These are phyloP conservation scores for Pseudogymnoascus sp. DNA, from an alignment of 2,329 filamentous ascomycete genomes.

Conservation along the genomic window DNA sequence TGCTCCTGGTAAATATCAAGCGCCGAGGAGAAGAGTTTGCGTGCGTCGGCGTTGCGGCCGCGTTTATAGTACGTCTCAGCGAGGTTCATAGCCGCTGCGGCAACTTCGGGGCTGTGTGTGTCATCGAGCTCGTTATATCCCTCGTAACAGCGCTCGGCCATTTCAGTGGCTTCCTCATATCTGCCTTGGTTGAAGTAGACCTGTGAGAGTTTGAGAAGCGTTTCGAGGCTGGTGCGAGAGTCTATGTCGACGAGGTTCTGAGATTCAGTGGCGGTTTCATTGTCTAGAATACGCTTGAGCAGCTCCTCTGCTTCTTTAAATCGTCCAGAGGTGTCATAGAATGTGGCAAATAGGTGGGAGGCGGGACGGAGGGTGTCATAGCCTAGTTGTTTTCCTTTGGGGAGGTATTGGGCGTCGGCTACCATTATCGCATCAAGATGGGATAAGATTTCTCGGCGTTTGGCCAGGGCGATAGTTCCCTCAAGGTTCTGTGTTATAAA, in stretches of 20 bases:
- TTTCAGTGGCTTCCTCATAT: conserved; percentile 10
- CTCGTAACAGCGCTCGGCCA: not conserved
- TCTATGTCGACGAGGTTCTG: conserved; percentile 10
- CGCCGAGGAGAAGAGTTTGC: conserved; percentile 1
- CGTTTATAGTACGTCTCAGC: not conserved
- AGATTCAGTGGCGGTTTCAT: conserved; percentile 1
- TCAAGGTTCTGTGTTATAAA: not conserved
- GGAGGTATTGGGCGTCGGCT: not conserved
- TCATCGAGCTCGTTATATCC: not conserved
- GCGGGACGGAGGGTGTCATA: not conserved
- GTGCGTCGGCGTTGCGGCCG: conserved; percentile 2
- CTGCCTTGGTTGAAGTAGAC: conserved; percentile 8
- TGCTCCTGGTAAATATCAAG: conserved; percentile 1
- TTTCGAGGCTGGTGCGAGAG: not conserved
- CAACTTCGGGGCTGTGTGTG: not conserved
- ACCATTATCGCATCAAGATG: not conserved
- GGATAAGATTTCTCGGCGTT: not conserved
- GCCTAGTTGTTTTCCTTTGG: not conserved
- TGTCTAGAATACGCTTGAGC: not conserved
- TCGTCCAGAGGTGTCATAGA: not conserved
- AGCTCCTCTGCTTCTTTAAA: not conserved
- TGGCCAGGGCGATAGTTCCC: not conserved
- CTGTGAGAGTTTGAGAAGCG: not conserved
- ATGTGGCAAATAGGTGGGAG: not conserved
- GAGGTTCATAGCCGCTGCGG: not conserved